Evolutionary conservation across 768 basidiomycete genomes (phyloP), one percentile per base, ranked within the genome.

Genomic region (Myochromella boudieri): DNA sequence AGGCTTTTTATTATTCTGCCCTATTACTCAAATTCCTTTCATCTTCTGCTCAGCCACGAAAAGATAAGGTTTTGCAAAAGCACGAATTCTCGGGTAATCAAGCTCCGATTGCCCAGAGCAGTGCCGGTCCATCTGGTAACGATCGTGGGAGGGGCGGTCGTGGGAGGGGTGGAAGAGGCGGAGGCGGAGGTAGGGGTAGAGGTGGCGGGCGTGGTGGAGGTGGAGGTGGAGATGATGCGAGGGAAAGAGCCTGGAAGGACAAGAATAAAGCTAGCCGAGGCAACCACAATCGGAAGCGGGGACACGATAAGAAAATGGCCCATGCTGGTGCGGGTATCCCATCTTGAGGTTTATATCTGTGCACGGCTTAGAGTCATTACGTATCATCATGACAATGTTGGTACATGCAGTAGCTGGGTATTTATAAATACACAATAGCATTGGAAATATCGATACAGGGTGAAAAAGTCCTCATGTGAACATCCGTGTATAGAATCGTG

Each of bases 301-400:
- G 91, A 0, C 87, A 91, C 58, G 94, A 94, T 64, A 88, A 84
- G 67, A 97, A 97, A 71, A 84, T 95, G 87, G 76, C 80, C 8
- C 77, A 72, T 48, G 80, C 71, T 46, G 87, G 81, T 11, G 65
- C 61, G n/a, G 76, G 71, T 27, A 46, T 44, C 29, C 38, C 51
- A 28, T 11, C 38, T 39, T 57, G 46, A 57, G 11, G 15, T 10
- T 21, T 25, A 7, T 20, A 31, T 43, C 27, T 10, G 20, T 22
- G n/a, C 37, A 38, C 14, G 6, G 33, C n/a, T 6, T 7, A n/a
- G n/a, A n/a, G 6, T 6, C 14, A 6, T 7, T 34, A 34, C 5
- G 20, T 41, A 40, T 42, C 40, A 28, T 26, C 24, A 11, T 26
- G 34, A 42, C n/a, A 42, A 8, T 45, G 38, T 12, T 45, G 31